Evolutionary conservation across 1,139 yeast genomes (phyloP), one percentile per base, ranked within the genome.

Genomic region (Hemisphaericaspora lyxosophila): DNA sequence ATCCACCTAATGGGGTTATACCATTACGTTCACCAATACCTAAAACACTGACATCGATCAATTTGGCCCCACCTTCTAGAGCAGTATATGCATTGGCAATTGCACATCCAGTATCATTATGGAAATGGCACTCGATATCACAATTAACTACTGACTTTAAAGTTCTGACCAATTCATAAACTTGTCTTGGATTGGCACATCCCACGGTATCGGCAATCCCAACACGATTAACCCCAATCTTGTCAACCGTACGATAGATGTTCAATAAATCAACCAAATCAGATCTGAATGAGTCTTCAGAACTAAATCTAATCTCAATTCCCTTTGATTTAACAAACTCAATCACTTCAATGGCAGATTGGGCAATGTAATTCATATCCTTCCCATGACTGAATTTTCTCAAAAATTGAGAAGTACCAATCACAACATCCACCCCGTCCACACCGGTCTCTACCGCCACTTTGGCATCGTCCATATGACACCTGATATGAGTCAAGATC

Each of bases 121-220:
- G 82, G 71, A 76, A 76, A 55, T 76, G 82, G 44, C 80, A 73
- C 55, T 76, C 82, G 46, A 76, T 75, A 48, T 76, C 82, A 62
- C 81, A 76, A 22, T 62, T 62, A 31, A 76, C 80, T 27, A 75
- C 80, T 11, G 78, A 68, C 51, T 70, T 75, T 49, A 76, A 70
- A n/a, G 81, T 75, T 56, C 78, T 70, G 40, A 76, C 78, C 51
- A 76, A 64, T 53, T 76, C 81, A 51, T 75, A 76, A 35, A 76
- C 82, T 54, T 76, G 82, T 59, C 81, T 67, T 39, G 81, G 80
- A 54, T 76, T 75, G 36, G 81, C 82, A 56, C 82, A 75, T 36
- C 82, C 82, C 33, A 76, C 80, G 22, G 82, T 76, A 57, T 76
- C 82, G 37, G 82, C 82, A 55, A 76, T 75, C 50, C 82, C 82